Evolutionary conservation across 257 asterid genomes (phyloP), one percentile per base, ranked within the genome.

Genomic region (Gardenia jasminoides): DNA sequence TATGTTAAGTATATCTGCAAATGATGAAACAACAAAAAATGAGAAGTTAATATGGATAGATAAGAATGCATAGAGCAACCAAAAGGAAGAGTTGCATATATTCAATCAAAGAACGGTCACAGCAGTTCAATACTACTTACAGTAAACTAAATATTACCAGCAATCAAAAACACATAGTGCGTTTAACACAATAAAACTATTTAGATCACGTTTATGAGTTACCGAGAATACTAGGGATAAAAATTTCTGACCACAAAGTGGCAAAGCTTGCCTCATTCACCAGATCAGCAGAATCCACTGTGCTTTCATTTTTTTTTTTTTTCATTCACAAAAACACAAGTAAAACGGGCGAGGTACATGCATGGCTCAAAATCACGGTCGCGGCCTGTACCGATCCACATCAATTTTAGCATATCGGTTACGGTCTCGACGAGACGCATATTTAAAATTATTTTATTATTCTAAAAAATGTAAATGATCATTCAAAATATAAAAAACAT

Each of bases 1-100:
- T 58, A 73, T 66, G 80, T 84, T 81, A 70, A 81, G 56, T 67
- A 56, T 33, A 62, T 78, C 87, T 84, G 83, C 80, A 74, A 84
- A 41, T 10, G 36, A 78, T 20, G 50, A 64, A 76, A 66, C 69
- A 72, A 28, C 10, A 72, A 62, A n/a, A 43, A 20, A 72, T 61
- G 72, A 77, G 46, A 61, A 50, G 62, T 76, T n/a, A 43, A 20
- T 67, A 24, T 20, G 33, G 30, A 48, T 43, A 69, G 59, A 77
- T 1, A 24, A 43, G 50, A 54, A 75, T 48, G 15, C 22, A 48
- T 13, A n/a, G 59, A 59, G 70, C 39, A 41, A 33, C 19, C 19
- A 43, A 75, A 20, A 58, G 6, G 15, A 41, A 24, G 47, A 75
- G 15, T 28, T 15, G 31, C 26, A 7, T 7, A 58, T 59, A 39